Conservation (phyloP, 2,329 filamentous ascomycete species). For the Cercospora sesami region DNA sequence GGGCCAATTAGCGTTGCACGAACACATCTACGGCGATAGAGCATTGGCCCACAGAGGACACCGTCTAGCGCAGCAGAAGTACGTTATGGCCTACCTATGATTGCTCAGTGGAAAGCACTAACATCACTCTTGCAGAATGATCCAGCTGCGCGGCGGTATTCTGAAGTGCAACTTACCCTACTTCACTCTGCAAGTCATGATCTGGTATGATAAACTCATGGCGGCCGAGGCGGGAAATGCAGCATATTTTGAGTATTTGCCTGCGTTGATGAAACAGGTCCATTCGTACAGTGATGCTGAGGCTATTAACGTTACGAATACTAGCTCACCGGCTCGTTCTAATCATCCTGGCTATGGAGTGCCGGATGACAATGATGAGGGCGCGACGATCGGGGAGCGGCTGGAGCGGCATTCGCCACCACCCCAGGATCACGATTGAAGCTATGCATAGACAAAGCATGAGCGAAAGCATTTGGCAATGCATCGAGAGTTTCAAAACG, state of each 20-base stretch:
- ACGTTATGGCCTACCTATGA: background rate
- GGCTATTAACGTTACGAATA: background rate
- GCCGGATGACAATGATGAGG: background rate
- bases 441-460: too few relatives aligned
- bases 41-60: background rate
- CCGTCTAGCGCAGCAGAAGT: background rate
- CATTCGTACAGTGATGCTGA: background rate
- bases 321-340: background rate
- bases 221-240: background rate
- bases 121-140: background rate
- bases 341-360: background rate
- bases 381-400: background rate
- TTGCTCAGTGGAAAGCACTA: background rate
- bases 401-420: background rate
- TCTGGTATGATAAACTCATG: slow-evolving; percentile 1
- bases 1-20: background rate
- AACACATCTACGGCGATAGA: background rate
- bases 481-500: background rate
- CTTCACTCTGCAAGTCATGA: background rate
- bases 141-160: background rate
- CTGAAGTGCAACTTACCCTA: background rate
- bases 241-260: background rate
- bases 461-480: background rate
- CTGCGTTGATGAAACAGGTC: background rate
- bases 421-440: background rate